Conservation (phyloP, 2,329 filamentous ascomycete species). For the Harringtonia lauricola region DNA sequence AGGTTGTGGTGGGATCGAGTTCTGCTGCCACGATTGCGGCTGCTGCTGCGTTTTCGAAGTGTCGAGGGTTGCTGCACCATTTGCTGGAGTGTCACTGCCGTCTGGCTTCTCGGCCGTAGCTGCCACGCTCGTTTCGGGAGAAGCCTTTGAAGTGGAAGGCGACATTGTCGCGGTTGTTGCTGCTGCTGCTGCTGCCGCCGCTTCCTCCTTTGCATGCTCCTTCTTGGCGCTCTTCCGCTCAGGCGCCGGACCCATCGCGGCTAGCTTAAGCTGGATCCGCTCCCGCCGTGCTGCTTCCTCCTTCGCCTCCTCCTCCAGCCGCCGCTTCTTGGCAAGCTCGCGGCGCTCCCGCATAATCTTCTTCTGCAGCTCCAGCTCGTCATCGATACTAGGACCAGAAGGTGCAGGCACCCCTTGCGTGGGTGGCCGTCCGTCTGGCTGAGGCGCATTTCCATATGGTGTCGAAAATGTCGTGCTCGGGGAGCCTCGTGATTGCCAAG, state of each 20-base stretch:
- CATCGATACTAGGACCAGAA: conserved; percentile 23
- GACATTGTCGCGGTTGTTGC: neutral
- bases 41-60: neutral
- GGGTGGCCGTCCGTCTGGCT: neutral
- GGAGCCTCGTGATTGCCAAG: conserved; percentile 32
- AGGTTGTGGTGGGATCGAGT: conserved; percentile 22
- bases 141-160: neutral
- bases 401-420: neutral
- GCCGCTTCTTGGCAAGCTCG: conserved; percentile 57
- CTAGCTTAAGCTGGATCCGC: conserved; percentile 61
- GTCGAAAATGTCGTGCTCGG: conserved; percentile 18
- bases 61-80: neutral
- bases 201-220: conserved; percentile 31
- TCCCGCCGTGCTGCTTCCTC: conserved; percentile 63
- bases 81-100: neutral
- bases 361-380: conserved; percentile 53
- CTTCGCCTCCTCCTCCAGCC: conserved; percentile 56
- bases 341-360: conserved; percentile 63
- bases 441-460: neutral
- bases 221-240: conserved; percentile 49
- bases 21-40: conserved; percentile 24
- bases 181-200: neutral
- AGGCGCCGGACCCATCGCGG: conserved; percentile 54
- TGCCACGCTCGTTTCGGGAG: neutral
- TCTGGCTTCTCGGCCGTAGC: neutral